Evolutionary conservation across 805 yeast genomes (phyloP), one percentile per base, ranked within the genome.

Genomic region (Kodamaea leandrae): DNA sequence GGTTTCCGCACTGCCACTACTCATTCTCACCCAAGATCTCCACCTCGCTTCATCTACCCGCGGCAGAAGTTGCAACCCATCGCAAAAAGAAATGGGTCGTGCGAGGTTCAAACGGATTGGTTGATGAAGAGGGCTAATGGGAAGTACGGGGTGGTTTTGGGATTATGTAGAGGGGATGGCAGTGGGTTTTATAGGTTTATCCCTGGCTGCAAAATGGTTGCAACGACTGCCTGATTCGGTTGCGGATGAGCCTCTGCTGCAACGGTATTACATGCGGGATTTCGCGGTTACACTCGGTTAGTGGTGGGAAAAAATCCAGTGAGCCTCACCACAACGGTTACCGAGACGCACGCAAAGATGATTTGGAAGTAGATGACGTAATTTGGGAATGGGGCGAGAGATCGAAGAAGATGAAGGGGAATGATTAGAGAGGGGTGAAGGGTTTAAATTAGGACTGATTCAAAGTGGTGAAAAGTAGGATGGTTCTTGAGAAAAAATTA

Each of bases 201-300:
- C 6, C 25, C 10, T 30, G 33, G 33, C 33, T 30, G 33, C 33
- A 18, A 30, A 30, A 30, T 17, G 33, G 33, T 30, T 30, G 33
- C 33, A 30, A 17, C 33, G n/a, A 28, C 32, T 17, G 6, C 33
- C 33, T 16, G 20, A 9, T 30, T 18, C 21, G 33, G 33, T 12
- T 28, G 32, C n/a, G 10, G n/a, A n/a, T 21, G 10, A 21, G 25
- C 25, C 25, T 7, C 25, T n/a, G n/a, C n/a, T n/a, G n/a, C n/a
- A n/a, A n/a, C n/a, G n/a, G n/a, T n/a, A 10, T 10, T 28, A 5
- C 14, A 18, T 12, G 33, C 33, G 33, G 33, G 6, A 17, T 3
- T 4, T 12, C 3, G 20, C 33, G 33, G 33, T 30, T 30, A 30
- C 4, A 4, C 17, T 14, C 32, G 32, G 32, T 27, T 27, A n/a